These are phyloP conservation scores for Magnusiomyces sp. DNA, from an alignment of 1,139 yeast genomes.

Conservation along the genomic window DNA sequence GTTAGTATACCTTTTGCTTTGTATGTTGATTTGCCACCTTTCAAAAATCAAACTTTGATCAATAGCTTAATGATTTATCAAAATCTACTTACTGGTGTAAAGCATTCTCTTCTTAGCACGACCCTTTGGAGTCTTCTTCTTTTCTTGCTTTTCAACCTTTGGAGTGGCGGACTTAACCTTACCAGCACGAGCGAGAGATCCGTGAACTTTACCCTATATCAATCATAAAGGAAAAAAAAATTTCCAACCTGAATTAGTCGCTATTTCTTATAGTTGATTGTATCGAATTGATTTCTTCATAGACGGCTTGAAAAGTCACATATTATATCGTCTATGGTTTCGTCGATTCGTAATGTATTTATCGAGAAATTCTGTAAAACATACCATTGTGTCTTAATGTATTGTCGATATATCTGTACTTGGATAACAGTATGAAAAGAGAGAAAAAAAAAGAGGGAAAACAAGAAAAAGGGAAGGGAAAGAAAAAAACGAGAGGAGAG, in stretches of 20 bases:
- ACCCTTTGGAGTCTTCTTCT: constrained; percentile 64
- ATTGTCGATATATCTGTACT: not conserved
- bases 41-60: not conserved
- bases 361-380: not conserved
- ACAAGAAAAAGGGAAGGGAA: not conserved
- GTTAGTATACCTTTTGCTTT: too few species aligned
- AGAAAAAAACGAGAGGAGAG: not conserved
- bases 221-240: too few species aligned
- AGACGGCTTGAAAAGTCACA: not conserved
- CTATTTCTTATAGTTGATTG: not conserved
- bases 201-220: constrained; percentile 5
- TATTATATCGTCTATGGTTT: not conserved
- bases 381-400: not conserved
- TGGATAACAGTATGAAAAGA: not conserved
- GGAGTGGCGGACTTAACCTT: constrained; percentile 98
- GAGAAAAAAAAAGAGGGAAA: too few species aligned
- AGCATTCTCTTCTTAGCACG: constrained; percentile 97
- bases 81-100: constrained; percentile 71
- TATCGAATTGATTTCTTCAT: not conserved
- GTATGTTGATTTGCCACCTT: too few species aligned
- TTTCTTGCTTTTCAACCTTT: constrained; percentile 91
- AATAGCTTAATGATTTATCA: not conserved
- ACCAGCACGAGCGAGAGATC: constrained; percentile 93
- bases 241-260: too few species aligned
- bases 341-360: not conserved